Percentiles rank a stretch among this genome's conserved stretches.
phyloP scores from a whole-genome alignment of 257 asterid species.

The Handroanthus guayacan region DNA sequence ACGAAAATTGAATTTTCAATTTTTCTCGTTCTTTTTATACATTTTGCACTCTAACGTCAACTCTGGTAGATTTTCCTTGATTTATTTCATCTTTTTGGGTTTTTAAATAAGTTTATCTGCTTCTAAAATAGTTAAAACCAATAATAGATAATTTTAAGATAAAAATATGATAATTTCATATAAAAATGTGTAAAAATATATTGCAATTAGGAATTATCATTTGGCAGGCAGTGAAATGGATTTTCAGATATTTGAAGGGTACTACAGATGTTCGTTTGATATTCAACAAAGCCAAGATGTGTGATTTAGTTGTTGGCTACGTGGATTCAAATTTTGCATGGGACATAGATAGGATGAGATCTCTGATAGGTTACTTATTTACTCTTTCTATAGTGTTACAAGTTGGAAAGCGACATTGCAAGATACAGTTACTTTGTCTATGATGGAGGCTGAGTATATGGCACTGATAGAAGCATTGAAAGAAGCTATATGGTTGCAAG shows the following conservation, averaged over 20 bases:
- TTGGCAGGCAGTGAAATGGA: not conserved
- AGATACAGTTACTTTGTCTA: not conserved
- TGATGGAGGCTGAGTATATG: not conserved
- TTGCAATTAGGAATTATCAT: not conserved
- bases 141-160: no score
- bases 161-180: no score
- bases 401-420: conserved; percentile 3
- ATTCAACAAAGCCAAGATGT: not conserved
- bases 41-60: not conserved
- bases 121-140: no score
- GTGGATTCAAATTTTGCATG: not conserved
- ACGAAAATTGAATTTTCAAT: no score
- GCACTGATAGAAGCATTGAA: not conserved
- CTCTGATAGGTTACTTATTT: not conserved
- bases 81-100: no score
- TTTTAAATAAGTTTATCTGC: no score
- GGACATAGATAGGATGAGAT: not conserved
- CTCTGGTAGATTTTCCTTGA: no score
- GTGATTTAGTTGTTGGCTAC: not conserved
- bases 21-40: not conserved
- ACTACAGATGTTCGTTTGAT: not conserved
- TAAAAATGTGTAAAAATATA: not conserved
- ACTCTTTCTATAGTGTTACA: not conserved
- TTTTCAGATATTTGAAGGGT: not conserved
- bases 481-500: not conserved